phyloP scores from a whole-genome alignment of 2,329 filamentous ascomycete genomes.

The Biscogniauxia sp. region DNA sequence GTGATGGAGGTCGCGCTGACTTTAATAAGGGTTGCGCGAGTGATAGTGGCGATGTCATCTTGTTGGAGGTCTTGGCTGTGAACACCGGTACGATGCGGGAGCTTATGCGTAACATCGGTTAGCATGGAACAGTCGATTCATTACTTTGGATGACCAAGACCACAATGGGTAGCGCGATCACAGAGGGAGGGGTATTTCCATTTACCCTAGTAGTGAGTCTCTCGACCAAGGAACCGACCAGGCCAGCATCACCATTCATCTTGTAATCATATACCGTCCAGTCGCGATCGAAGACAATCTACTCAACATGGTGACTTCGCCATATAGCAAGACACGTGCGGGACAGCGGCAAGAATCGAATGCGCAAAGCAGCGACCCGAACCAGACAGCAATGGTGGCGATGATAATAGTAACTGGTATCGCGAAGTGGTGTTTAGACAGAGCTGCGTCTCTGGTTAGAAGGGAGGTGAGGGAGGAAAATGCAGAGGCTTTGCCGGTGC shows the following conservation, averaged over 20 bases:
- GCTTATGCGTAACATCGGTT: slow-evolving; percentile 38
- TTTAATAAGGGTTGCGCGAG: slow-evolving; percentile 59
- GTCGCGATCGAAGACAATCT: slow-evolving; percentile 27
- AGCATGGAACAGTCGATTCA: slow-evolving; percentile 9
- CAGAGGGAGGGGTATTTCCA: slow-evolving; percentile 1
- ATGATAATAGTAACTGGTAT: background rate
- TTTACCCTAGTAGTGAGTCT: slow-evolving; percentile 60
- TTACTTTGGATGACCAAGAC: background rate
- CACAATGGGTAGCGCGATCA: background rate
- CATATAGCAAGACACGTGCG: slow-evolving; percentile 23
- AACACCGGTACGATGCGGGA: slow-evolving; percentile 62
- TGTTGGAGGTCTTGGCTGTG: slow-evolving; percentile 54
- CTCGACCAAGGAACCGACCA: slow-evolving; percentile 61
- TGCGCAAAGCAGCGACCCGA: background rate
- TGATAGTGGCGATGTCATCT: slow-evolving; percentile 61
- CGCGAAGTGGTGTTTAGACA: background rate
- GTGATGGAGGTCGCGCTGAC: slow-evolving; percentile 54
- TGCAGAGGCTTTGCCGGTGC: no score
- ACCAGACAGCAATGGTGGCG: background rate
- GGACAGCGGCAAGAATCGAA: background rate
- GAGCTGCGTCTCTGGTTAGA: background rate
- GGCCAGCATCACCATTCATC: slow-evolving; percentile 59
- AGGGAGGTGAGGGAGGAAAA: no score
- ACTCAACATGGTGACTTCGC: slow-evolving; percentile 35
- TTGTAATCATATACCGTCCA: slow-evolving; percentile 33